Percentiles rank a stretch among this genome's conserved stretches.
These are phyloP conservation scores for Raphanus raphanistrum DNA, from an alignment of 345 rosid genomes.

Conservation along the genomic window DNA sequence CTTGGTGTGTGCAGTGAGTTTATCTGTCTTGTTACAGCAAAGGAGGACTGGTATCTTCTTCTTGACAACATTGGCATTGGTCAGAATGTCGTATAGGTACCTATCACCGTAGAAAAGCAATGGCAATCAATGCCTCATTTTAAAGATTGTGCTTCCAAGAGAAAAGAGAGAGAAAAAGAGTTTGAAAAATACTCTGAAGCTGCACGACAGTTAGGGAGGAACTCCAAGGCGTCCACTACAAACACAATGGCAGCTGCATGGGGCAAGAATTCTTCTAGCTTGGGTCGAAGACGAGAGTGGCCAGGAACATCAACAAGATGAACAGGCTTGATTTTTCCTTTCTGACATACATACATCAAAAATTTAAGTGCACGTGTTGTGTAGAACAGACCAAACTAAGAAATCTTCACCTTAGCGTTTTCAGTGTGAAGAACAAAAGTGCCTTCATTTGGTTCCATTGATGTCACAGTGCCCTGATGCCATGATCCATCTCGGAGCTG, in stretches of 20 bases:
- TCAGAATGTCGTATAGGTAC: slow-evolving; percentile 84
- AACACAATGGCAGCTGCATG: slow-evolving; percentile 88
- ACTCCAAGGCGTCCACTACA: slow-evolving; percentile 85
- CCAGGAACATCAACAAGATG: slow-evolving; percentile 97
- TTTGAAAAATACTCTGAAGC: slow-evolving; percentile 71
- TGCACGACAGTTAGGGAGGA: slow-evolving; percentile 70
- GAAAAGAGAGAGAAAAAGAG: neutral
- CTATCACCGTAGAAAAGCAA: slow-evolving; percentile 39
- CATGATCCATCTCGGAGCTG: slow-evolving; percentile 92
- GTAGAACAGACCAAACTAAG: slow-evolving; percentile 11
- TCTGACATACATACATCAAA: slow-evolving; percentile 41
- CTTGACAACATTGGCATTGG: slow-evolving; percentile 70
- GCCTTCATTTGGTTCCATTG: slow-evolving; percentile 95
- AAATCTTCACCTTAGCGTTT: slow-evolving; percentile 55
- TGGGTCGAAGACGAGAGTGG: slow-evolving; percentile 79
- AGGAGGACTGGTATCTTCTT: slow-evolving; percentile 79
- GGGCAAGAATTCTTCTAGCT: slow-evolving; percentile 76
- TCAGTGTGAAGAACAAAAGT: slow-evolving; percentile 70
- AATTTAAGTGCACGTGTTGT: neutral
- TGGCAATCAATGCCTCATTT: neutral
- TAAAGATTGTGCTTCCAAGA: neutral
- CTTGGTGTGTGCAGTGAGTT: slow-evolving; percentile 93
- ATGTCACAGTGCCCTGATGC: slow-evolving; percentile 85
- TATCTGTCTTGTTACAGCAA: slow-evolving; percentile 93
- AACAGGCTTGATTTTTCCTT: slow-evolving; percentile 68